Evolutionary conservation across 1,284 basidiomycete species (phyloP), one percentile per base, ranked within the genome.

Genomic region (Ustilago sp.): DNA sequence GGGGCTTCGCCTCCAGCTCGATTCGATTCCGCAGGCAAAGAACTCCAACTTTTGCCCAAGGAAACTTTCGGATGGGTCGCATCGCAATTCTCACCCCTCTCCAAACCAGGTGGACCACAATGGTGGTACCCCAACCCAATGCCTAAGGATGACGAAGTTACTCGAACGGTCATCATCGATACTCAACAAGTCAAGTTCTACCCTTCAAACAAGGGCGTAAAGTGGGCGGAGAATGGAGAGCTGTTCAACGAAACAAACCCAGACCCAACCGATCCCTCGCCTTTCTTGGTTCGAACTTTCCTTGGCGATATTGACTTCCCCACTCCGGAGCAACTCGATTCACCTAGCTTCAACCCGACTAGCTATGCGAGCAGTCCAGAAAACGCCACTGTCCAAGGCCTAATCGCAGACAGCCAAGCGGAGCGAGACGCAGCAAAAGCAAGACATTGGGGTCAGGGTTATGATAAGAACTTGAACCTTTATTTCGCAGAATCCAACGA

Each of bases 1-100:
- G 5, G 31, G 31, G 19, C 9, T 3, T 11, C 38, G 7, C 3
- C 52, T 4, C 8, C 32, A 8, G 56, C 31, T 34, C 7, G 2
- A 38, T n/a, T 35, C 19, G n/a, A 38, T 38, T 12, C 54, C 19
- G 36, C 38, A n/a, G 13, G 55, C 34, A n/a, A 38, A 13, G 60
- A 60, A 13, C 7, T 41, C 8, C 50, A 53, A 19, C 15, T 73
- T 4, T 59, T 80, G 3, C 77, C 79, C 0, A 39, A 28, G 2
- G 74, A 73, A 13, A 56, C 60, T 28, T 74, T 80, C 34, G 79
- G 77, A 0, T 83, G 81, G 81, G 57, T 77, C 13, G 52, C 61
- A 0, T 31, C 52, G 4, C 17, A 53, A 5, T 36, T 81, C 15
- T 13, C 58, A 2, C 80, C 75, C 3, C 50, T 77, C 0, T 35